These are phyloP conservation scores for Alternaria sp. DNA, from an alignment of 2,329 filamentous ascomycete genomes.

Conservation along the genomic window DNA sequence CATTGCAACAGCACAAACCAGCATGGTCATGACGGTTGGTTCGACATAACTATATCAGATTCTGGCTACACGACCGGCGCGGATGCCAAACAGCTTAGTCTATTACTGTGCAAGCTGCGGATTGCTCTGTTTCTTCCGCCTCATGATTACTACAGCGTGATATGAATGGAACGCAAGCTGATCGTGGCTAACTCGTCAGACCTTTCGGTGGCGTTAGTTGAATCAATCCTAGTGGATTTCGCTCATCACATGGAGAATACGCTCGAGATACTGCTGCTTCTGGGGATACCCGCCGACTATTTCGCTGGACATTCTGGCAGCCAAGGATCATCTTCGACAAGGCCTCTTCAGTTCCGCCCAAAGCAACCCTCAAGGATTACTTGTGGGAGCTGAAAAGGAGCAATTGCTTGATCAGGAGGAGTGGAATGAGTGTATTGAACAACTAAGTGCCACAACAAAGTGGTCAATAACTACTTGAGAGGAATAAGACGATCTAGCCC, in stretches of 20 bases:
- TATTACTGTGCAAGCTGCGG: conserved; percentile 10
- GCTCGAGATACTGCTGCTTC: not conserved
- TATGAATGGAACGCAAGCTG: not conserved
- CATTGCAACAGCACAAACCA: conserved; percentile 38
- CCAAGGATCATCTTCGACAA: not conserved
- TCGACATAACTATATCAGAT: conserved; percentile 40
- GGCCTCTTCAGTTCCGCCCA: conserved; percentile 54
- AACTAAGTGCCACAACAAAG: too few species aligned
- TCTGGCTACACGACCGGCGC: conserved; percentile 29
- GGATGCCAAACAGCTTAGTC: conserved; percentile 28
- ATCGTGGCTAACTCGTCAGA: not conserved
- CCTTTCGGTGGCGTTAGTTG: not conserved
- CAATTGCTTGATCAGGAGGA: too few species aligned
- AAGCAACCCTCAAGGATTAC: conserved; percentile 52
- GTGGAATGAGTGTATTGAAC: too few species aligned
- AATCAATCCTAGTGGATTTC: not conserved
- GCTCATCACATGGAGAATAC: not conserved
- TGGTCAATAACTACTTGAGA: too few species aligned
- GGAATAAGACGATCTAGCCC: too few species aligned
- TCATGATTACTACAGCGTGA: not conserved
- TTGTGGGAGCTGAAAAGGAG: too few species aligned
- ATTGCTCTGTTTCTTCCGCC: not conserved
- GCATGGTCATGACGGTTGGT: conserved; percentile 36
- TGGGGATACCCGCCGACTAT: conserved; percentile 60
- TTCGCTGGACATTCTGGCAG: conserved; percentile 49